Evolutionary conservation across 2,329 filamentous ascomycete genomes (phyloP).

Genomic region (Lasiodiplodia sp.): DNA sequence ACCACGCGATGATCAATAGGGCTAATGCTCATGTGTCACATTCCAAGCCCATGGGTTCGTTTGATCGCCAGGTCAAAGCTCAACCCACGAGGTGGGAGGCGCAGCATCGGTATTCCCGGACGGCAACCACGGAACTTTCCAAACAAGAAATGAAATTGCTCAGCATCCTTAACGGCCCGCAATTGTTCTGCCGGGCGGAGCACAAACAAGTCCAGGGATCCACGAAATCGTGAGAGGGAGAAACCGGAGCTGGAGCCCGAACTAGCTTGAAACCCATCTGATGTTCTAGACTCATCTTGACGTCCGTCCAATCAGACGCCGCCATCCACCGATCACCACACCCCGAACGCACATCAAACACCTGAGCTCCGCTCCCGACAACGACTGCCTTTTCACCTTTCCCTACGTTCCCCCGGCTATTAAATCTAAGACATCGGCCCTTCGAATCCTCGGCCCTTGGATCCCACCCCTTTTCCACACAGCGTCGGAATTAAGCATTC

Average conservation of each 20-base stretch:
- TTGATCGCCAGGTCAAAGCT: background rate
- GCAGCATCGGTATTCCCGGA: conserved; percentile 9
- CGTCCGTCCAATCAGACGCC: background rate
- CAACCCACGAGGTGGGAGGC: background rate
- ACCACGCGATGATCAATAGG: too few relatives aligned
- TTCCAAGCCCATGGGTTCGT: background rate
- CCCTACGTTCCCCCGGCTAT: background rate
- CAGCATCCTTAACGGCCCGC: too few relatives aligned
- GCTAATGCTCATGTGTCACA: too few relatives aligned
- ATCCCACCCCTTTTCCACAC: background rate
- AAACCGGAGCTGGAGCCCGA: background rate
- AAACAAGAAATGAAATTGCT: background rate
- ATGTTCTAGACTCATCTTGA: background rate
- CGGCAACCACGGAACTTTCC: background rate
- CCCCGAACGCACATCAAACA: conserved; percentile 13
- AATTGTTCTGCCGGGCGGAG: conserved; percentile 19
- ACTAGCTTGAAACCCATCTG: background rate
- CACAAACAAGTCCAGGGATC: background rate
- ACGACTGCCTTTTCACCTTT: background rate
- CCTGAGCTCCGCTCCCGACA: background rate
- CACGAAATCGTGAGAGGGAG: background rate
- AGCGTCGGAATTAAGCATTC: background rate
- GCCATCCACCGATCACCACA: conserved; percentile 1
- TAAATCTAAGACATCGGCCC: background rate
- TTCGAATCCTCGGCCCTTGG: too few relatives aligned